Percentiles rank a stretch among this genome's conserved stretches.
These are phyloP conservation scores for Hirsutella minnesotensis DNA, from an alignment of 2,329 filamentous ascomycete genomes.

Conservation along the genomic window DNA sequence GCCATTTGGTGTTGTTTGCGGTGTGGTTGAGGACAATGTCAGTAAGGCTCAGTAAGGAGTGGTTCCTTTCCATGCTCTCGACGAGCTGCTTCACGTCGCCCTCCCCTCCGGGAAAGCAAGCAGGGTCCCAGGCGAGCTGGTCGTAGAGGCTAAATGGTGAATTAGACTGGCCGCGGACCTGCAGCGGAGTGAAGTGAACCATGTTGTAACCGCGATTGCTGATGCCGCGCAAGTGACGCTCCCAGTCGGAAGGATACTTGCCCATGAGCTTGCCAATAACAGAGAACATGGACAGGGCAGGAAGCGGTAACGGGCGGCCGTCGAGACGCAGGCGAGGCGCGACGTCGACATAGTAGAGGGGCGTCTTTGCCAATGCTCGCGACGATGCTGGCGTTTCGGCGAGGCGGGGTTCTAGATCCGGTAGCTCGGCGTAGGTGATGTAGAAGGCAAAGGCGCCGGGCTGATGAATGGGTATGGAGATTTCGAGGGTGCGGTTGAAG, in stretches of 20 bases:
- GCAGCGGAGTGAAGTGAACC: conserved; percentile 94
- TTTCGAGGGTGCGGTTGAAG: conserved; percentile 85
- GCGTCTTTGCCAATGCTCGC: conserved; percentile 49
- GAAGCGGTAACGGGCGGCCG: conserved; percentile 62
- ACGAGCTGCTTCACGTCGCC: conserved; percentile 68
- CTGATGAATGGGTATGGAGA: conserved; percentile 73
- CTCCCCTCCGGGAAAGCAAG: conserved; percentile 75
- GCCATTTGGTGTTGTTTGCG: conserved; percentile 88
- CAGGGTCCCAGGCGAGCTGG: conserved; percentile 75
- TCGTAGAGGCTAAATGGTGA: conserved; percentile 96
- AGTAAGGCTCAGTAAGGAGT: conserved; percentile 77
- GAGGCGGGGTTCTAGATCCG: conserved; percentile 38
- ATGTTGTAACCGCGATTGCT: conserved; percentile 93
- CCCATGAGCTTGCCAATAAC: conserved; percentile 98
- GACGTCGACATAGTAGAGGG: conserved; percentile 86
- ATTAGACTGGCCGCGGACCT: conserved; percentile 79
- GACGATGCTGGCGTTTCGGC: conserved; percentile 19
- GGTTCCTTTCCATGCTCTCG: conserved; percentile 68
- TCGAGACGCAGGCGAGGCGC: conserved; percentile 69
- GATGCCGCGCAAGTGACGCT: conserved; percentile 79
- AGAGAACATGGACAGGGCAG: conserved; percentile 84
- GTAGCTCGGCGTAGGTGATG: conserved; percentile 80
- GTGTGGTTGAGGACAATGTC: conserved; percentile 99
- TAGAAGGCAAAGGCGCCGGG: conserved; percentile 92
- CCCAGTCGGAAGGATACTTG: conserved; percentile 79